A percentile compares a stretch with the other conserved stretches of the same genome.
Conservation (phyloP, 208 protist genomes). For the Herpetomonas tarakana region DNA sequence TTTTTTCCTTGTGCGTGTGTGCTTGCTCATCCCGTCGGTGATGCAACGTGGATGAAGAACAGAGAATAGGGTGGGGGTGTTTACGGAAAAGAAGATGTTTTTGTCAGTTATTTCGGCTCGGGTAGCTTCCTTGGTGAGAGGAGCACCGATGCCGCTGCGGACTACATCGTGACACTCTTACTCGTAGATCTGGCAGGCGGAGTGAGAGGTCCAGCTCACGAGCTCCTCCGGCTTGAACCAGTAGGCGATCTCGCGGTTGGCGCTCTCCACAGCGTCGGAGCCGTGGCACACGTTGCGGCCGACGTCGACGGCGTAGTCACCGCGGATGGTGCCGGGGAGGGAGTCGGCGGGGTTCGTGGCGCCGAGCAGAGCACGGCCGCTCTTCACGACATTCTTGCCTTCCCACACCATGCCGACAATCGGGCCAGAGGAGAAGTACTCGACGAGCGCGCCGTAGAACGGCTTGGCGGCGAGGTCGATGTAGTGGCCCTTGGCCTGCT, state of each 20-base stretch:
- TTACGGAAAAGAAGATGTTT: too few relatives aligned
- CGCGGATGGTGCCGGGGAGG: constrained; percentile 96
- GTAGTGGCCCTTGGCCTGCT: constrained; percentile 91
- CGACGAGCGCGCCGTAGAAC: constrained; percentile 93
- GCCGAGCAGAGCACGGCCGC: constrained; percentile 94
- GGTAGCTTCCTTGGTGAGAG: too few relatives aligned
- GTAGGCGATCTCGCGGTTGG: constrained; percentile 94
- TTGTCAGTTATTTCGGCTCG: too few relatives aligned
- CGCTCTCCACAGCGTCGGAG: constrained; percentile 93
- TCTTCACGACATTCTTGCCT: constrained; percentile 94
- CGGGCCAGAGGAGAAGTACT: constrained; percentile 96
- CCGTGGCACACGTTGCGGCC: constrained; percentile 97
- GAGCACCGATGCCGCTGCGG: too few relatives aligned
- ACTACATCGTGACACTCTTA: too few relatives aligned
- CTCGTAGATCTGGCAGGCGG: constrained; percentile 85
- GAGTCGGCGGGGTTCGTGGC: constrained; percentile 94
- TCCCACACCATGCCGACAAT: constrained; percentile 98
- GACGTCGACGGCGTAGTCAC: constrained; percentile 95
- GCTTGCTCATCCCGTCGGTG: too few relatives aligned
- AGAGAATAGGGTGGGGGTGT: too few relatives aligned
- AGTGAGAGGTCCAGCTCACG: constrained; percentile 73
- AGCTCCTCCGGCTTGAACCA: constrained; percentile 96
- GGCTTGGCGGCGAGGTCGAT: constrained; percentile 85
- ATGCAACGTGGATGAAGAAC: too few relatives aligned
- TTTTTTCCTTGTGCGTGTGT: too few relatives aligned